Evolutionary conservation across 148 eudicot genomes (phyloP).

Genomic region (Arbutus unedo): DNA sequence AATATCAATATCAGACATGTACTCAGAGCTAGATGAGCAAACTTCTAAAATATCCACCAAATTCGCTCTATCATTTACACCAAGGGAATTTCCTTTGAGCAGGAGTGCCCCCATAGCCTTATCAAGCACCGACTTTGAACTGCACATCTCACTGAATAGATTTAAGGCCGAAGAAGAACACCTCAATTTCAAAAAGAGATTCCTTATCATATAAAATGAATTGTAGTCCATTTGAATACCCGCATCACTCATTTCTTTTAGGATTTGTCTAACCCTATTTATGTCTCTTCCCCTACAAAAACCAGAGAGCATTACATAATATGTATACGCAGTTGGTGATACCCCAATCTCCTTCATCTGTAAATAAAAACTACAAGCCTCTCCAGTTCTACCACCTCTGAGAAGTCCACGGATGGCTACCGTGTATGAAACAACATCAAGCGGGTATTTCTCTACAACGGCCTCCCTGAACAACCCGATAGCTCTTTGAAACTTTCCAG

Average conservation of each 20-base stretch:
- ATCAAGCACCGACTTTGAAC: constrained; percentile 30
- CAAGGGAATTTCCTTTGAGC: constrained; percentile 23
- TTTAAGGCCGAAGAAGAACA: constrained; percentile 15
- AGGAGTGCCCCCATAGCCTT: constrained; percentile 24
- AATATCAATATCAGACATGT: constrained; percentile 23
- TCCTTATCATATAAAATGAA: constrained; percentile 24
- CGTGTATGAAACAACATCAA: constrained; percentile 46
- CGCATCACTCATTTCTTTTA: constrained; percentile 39
- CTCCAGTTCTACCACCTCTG: constrained; percentile 32
- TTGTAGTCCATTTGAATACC: constrained; percentile 24
- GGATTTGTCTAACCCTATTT: constrained; percentile 29
- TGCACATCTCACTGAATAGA: constrained; percentile 31
- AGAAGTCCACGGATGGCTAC: constrained; percentile 40
- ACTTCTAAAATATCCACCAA: constrained; percentile 12
- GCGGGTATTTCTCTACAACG: constrained; percentile 24
- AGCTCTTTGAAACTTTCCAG: constrained; percentile 35
- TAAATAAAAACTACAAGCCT: constrained; percentile 38
- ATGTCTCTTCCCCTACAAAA: constrained; percentile 37
- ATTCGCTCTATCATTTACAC: constrained; percentile 17
- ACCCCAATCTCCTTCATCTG: constrained; percentile 47
- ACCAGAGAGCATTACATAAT: constrained; percentile 36
- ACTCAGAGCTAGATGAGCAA: constrained; percentile 25
- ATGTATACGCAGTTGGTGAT: constrained; percentile 33
- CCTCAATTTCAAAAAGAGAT: constrained; percentile 20
- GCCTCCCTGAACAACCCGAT: constrained; percentile 37